A percentile compares a stretch with the other conserved stretches of the same genome.
Evolutionary conservation across 805 yeast species (phyloP).

Genomic region (Crinitomyces ghanaensis): DNA sequence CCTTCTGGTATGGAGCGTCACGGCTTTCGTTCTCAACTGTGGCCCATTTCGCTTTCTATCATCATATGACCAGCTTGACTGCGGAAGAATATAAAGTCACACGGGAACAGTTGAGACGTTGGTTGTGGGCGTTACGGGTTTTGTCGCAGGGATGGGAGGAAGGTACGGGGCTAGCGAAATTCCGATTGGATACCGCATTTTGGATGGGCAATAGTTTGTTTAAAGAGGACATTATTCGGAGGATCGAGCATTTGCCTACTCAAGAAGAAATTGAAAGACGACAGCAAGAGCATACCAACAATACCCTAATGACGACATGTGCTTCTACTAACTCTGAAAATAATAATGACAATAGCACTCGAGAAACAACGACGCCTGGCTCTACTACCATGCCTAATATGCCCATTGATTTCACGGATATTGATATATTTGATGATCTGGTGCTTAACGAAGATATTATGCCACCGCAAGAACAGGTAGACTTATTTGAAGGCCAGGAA

Average conservation of each 20-base stretch:
- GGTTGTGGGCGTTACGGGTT: conserved; percentile 25
- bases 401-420: conserved; percentile 1
- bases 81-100: conserved; percentile 19
- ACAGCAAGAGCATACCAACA: too few species aligned
- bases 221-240: conserved; percentile 1
- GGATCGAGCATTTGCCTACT: background rate
- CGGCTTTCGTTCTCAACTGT: conserved; percentile 22
- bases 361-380: too few species aligned
- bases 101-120: conserved; percentile 20
- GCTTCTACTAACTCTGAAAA: background rate
- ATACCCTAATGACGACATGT: too few species aligned
- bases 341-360: conserved; percentile 1
- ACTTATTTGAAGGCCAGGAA: conserved; percentile 9
- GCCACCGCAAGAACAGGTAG: conserved; percentile 16
- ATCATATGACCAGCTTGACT: conserved; percentile 23
- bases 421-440: conserved; percentile 8
- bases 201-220: conserved; percentile 21
- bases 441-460: conserved; percentile 16
- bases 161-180: conserved; percentile 26
- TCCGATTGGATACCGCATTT: conserved; percentile 24
- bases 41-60: conserved; percentile 25
- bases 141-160: conserved; percentile 27
- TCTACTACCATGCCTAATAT: background rate
- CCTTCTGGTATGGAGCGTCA: conserved; percentile 26
- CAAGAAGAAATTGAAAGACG: background rate